Evolutionary conservation across 75 land plant species (phyloP), one percentile per base, ranked within the genome.

Genomic region (Sequoia sempervirens): DNA sequence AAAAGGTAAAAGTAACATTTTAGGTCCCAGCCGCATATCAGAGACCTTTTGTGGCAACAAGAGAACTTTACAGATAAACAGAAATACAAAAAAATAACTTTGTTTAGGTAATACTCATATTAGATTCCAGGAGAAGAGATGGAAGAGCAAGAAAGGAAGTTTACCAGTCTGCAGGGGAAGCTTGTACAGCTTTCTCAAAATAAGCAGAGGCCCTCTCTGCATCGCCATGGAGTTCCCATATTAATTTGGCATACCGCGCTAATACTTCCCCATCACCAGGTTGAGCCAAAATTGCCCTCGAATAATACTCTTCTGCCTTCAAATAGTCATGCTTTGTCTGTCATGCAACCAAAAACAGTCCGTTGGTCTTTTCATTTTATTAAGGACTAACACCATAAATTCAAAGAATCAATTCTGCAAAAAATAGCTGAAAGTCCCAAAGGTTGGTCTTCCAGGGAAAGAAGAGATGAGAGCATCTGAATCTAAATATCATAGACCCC

Each of bases 161-260:
- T 14, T 89, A 93, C 95, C 91, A 84, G 79, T 94, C 85, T 36
- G 84, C 78, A 30, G 92, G 91, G 46, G 89, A 40, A 36, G 91
- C 89, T 53, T 87, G 85, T 81, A 88, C 90, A 73, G 94, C 90
- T 66, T 83, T 84, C 83, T 89, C 89, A 80, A 92, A 91, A 79
- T 89, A 89, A 68, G 46, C 5, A n/a, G 80, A 45, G 20, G 94
- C 94, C 50, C 86, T 86, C 38, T 88, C 89, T 74, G 81, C 76
- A 69, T 92, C 91, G 38, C 75, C 84, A 32, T 92, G 90, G 9
- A 86, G 58, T 56, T 94, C 89, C 95, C 95, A 94, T 6, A 89
- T 83, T 30, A 94, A n/a, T 81, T 88, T 89, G 13, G 90, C 95
- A 83, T 90, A 94, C 23, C 85, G 83, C 14, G 91, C 80, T 61